Conservation (phyloP, 805 yeast species). For the Helenozyma rhizophorensis region DNA sequence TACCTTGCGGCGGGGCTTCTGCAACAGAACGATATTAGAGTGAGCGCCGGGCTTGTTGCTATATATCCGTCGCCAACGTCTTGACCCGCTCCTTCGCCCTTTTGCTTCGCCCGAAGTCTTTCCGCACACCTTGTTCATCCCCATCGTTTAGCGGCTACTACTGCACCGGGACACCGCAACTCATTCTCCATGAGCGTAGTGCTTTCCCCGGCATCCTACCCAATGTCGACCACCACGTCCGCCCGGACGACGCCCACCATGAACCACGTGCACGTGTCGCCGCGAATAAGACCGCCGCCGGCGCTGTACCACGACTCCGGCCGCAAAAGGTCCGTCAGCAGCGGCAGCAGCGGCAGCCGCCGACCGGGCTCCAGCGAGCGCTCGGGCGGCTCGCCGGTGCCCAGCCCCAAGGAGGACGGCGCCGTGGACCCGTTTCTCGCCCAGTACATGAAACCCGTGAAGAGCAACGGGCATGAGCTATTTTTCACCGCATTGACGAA, state of each 20-base stretch:
- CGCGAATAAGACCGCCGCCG: constrained; percentile 4
- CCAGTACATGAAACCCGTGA: constrained; percentile 13
- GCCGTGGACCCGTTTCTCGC: constrained; percentile 15
- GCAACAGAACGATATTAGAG: too few species aligned
- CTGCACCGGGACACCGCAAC: too few species aligned
- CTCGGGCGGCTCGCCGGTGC: too few species aligned
- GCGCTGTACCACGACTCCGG: background rate
- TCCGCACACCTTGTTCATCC: too few species aligned
- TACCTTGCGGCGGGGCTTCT: too few species aligned
- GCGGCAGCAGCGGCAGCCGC: too few species aligned
- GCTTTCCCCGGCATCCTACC: constrained; percentile 7
- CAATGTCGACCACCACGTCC: constrained; percentile 9
- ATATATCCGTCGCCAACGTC: too few species aligned
- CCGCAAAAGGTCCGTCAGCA: background rate
- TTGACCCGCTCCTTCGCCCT: too few species aligned
- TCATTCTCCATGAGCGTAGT: constrained; percentile 8
- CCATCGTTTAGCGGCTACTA: too few species aligned
- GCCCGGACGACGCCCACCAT: constrained; percentile 2
- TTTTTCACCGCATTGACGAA: constrained; percentile 10
- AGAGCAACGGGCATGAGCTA: constrained; percentile 8
- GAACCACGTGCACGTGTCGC: constrained; percentile 2
- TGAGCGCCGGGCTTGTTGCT: too few species aligned
- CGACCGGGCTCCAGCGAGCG: too few species aligned
- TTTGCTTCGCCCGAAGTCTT: too few species aligned
- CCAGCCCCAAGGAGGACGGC: background rate